Percentiles rank a stretch among this genome's conserved stretches.
Conservation (phyloP, 164 flowering plant species). For the Magnolia sinica region DNA sequence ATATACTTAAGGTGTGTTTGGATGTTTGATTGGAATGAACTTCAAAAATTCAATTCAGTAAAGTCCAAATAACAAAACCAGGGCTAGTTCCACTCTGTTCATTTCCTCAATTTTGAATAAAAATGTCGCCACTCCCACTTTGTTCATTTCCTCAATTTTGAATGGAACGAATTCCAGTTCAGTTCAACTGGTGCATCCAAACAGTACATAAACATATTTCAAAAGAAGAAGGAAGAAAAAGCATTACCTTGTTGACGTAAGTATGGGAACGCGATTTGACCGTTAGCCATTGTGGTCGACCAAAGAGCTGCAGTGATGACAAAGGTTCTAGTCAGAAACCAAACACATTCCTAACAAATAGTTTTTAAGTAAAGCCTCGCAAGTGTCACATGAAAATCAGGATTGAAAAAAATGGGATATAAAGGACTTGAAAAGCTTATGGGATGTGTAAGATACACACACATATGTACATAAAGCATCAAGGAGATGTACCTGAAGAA, state of each 20-base stretch:
- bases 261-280: slow-evolving; percentile 66
- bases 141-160: background rate
- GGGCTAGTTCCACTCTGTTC: background rate
- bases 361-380: background rate
- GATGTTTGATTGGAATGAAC: background rate
- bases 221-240: background rate
- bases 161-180: background rate
- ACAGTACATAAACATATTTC: background rate
- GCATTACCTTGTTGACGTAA: slow-evolving; percentile 65
- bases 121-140: background rate
- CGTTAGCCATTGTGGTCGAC: slow-evolving; percentile 93
- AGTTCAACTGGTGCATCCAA: background rate
- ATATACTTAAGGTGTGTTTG: background rate
- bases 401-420: background rate
- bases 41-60: background rate
- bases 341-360: background rate
- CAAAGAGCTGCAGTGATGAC: slow-evolving; percentile 54
- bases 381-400: background rate
- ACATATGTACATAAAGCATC: background rate
- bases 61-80: background rate
- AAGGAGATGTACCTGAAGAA: slow-evolving; percentile 65
- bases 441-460: background rate
- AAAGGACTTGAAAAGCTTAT: too few relatives aligned
- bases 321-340: background rate
- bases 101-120: background rate